Conservation (phyloP, 2,329 filamentous ascomycete species). For the Myriosclerotinia curreyana region DNA sequence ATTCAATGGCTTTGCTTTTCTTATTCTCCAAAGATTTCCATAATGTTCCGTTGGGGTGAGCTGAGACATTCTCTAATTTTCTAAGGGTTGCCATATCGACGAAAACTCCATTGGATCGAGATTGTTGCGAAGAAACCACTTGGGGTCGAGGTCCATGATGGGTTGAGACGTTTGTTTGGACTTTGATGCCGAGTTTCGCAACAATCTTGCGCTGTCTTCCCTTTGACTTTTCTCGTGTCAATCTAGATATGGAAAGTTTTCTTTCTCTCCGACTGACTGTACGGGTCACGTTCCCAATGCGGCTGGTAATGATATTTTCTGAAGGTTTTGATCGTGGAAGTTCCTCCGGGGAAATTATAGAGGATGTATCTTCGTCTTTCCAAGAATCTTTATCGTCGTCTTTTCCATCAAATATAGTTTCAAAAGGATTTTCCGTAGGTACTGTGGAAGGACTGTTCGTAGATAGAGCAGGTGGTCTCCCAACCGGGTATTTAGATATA, state of each 20-base stretch:
- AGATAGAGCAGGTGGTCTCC: slow-evolving; percentile 14
- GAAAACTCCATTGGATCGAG: slow-evolving; percentile 31
- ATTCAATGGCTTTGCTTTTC: slow-evolving; percentile 21
- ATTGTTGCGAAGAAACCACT: slow-evolving; percentile 41
- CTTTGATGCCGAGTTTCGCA: slow-evolving; percentile 59
- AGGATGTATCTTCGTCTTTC: slow-evolving; percentile 31
- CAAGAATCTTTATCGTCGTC: slow-evolving; percentile 37
- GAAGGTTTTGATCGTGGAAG: slow-evolving; percentile 26
- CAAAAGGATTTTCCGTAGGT: slow-evolving; percentile 31
- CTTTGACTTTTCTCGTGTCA: slow-evolving; percentile 51
- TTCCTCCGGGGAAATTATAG: slow-evolving; percentile 15
- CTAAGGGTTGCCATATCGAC: slow-evolving; percentile 58
- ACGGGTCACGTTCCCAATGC: slow-evolving; percentile 24
- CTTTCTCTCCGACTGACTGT: slow-evolving; percentile 29
- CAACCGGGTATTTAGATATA: slow-evolving; percentile 17
- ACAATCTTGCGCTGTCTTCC: slow-evolving; percentile 60
- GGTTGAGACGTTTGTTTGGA: slow-evolving; percentile 66
- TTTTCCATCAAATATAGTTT: slow-evolving; percentile 31
- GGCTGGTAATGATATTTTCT: slow-evolving; percentile 22
- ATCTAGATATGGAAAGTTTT: slow-evolving; percentile 39
- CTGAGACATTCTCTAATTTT: slow-evolving; percentile 49
- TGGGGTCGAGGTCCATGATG: slow-evolving; percentile 45
- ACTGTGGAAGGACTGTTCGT: slow-evolving; percentile 23
- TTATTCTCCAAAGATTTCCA: slow-evolving; percentile 37
- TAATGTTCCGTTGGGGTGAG: slow-evolving; percentile 30